Conservation (phyloP, 768 basidiomycete genomes). For the Clitopilus passeckerianus region DNA sequence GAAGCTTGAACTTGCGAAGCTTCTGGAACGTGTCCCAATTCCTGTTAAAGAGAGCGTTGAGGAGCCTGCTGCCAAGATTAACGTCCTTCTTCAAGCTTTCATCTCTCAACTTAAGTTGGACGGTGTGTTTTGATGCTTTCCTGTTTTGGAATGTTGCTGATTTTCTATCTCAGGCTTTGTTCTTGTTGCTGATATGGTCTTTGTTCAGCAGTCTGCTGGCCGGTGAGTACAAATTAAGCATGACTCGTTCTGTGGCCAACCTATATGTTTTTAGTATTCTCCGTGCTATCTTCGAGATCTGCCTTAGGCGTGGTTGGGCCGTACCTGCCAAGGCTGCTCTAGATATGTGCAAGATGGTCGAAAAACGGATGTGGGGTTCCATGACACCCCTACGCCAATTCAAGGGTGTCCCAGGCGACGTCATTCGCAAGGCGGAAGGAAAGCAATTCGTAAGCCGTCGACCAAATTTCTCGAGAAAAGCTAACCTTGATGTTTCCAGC, state of each 20-base stretch:
- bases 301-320: conserved; percentile 97
- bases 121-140: conserved; percentile 32
- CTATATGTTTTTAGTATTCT: conserved; percentile 55
- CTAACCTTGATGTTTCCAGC: conserved; percentile 5
- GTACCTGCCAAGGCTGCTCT: conserved; percentile 87
- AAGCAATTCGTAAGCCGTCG: conserved; percentile 81
- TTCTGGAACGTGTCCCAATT: conserved; percentile 92
- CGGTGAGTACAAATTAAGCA: conserved; percentile 39
- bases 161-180: conserved; percentile 54
- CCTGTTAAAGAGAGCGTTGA: conserved; percentile 97
- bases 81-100: conserved; percentile 91
- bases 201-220: conserved; percentile 95
- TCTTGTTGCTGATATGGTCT: conserved; percentile 90
- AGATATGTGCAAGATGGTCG: conserved; percentile 95
- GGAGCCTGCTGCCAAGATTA: conserved; percentile 96
- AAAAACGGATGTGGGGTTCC: conserved; percentile 90
- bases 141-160: background rate
- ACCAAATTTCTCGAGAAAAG: too few species aligned
- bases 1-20: conserved; percentile 85
- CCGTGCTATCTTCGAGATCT: conserved; percentile 97
- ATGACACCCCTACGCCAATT: conserved; percentile 98
- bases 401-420: conserved; percentile 81
- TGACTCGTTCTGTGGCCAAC: background rate
- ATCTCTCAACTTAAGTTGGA: conserved; percentile 93
- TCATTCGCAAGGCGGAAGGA: conserved; percentile 87